Evolutionary conservation across 371 early-diverging fungal genomes (phyloP), one percentile per base, ranked within the genome.

Genomic region (Mucor ambiguus): DNA sequence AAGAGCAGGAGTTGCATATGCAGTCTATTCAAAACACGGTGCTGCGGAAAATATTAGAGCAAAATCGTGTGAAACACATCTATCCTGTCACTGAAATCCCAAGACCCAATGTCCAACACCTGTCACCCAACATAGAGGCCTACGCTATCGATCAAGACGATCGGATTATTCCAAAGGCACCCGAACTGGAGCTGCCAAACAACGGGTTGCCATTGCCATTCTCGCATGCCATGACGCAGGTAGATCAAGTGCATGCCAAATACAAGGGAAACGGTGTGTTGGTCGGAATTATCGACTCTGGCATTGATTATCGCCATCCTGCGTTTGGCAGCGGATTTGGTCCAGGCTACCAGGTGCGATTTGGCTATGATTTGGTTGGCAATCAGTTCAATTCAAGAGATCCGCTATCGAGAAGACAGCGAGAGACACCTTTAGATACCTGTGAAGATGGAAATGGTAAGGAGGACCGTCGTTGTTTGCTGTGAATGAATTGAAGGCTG

Each of bases 271-370:
- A 78, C 58, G 89, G 87, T 1, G 67, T 90, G 70, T 82, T 87
- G 60, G 85, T 92, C 59, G 90, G 89, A 57, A 72, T 92, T 33
- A 80, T 91, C 29, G 92, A 91, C 68, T 81, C 89, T 7, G 91
- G 91, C 69, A 79, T 89, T 38, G 87, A 89, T 67, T 91, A 87
- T 68, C 77, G 72, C n/a, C 91, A 91, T 65, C 88, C 89, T 10
- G 89, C 91, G 18, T 77, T 91, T 52, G 89, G 89, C 49, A 87
- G 88, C 14, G 81, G 91, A 55, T 88, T 88, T 68, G 90, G 90
- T 18, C 64, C 70, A 12, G 86, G 84, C 6, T 85, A 70, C 69
- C 81, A 79, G 64, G 85, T 89, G 52, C 66, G 66, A 29, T 71
- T 69, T 46, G 91, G 91, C 22, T 80, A 78, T 59, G 90, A 92